These are phyloP conservation scores for Pseudocercospora macadamiae DNA, from an alignment of 2,329 filamentous ascomycete genomes.

Conservation along the genomic window DNA sequence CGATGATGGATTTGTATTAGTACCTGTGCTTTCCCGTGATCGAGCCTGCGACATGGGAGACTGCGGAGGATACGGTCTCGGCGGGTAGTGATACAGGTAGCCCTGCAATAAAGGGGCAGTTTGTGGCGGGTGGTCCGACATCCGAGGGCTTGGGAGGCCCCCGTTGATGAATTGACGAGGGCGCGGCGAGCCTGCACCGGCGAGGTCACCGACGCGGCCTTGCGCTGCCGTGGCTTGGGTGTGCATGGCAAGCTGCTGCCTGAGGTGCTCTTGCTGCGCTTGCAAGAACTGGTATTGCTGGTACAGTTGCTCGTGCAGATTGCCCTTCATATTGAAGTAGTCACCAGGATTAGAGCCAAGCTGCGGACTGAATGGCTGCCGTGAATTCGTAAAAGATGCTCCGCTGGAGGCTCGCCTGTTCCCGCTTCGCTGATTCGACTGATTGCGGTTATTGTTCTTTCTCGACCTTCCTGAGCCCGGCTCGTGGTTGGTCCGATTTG, in stretches of 20 bases:
- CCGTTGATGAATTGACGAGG: slow-evolving; percentile 35
- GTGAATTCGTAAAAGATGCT: slow-evolving; percentile 46
- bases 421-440: slow-evolving; percentile 52
- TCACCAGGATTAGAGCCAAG: slow-evolving; percentile 44
- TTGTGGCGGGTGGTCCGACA: slow-evolving; percentile 37
- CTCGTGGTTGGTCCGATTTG: slow-evolving; percentile 53
- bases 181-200: slow-evolving; percentile 46
- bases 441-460: slow-evolving; percentile 50
- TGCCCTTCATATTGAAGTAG: slow-evolving; percentile 48
- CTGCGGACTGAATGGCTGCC: slow-evolving; percentile 48
- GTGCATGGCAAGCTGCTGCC: slow-evolving; percentile 48
- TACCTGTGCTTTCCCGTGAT: slow-evolving; percentile 44
- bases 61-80: slow-evolving; percentile 44
- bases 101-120: slow-evolving; percentile 44
- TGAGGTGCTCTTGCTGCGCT: slow-evolving; percentile 40
- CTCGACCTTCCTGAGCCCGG: slow-evolving; percentile 36
- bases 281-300: slow-evolving; percentile 49
- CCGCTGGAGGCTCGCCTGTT: slow-evolving; percentile 62
- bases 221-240: slow-evolving; percentile 44
- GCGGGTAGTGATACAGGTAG: slow-evolving; percentile 52
- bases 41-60: slow-evolving; percentile 42
- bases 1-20: slow-evolving; percentile 53
- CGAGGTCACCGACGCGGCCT: slow-evolving; percentile 35
- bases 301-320: slow-evolving; percentile 52
- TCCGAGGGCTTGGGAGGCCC: slow-evolving; percentile 33